Evolutionary conservation across 345 rosid species (phyloP).

Genomic region (Carallia pectinifolia): DNA sequence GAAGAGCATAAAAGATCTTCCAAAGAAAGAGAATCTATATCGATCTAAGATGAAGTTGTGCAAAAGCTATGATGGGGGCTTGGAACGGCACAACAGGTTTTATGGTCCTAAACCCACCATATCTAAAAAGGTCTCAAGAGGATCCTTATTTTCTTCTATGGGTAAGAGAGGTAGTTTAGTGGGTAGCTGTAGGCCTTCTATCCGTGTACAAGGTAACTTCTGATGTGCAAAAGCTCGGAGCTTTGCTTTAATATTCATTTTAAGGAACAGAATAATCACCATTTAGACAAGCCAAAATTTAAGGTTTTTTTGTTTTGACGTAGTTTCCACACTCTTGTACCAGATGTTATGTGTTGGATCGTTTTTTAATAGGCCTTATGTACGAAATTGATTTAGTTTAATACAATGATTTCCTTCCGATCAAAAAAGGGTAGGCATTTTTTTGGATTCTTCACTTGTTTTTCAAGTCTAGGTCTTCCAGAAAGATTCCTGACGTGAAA

Average conservation of each 20-base stretch:
- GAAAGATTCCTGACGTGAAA: too few species aligned
- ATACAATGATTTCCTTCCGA: too few species aligned
- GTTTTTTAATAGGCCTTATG: too few species aligned
- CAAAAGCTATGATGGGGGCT: slow-evolving; percentile 43
- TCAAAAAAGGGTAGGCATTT: too few species aligned
- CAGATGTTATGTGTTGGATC: too few species aligned
- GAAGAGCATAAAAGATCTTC: slow-evolving; percentile 46
- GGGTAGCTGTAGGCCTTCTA: not conserved
- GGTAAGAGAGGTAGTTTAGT: not conserved
- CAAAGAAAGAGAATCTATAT: slow-evolving; percentile 33
- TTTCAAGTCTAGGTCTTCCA: too few species aligned
- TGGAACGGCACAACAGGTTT: slow-evolving; percentile 30
- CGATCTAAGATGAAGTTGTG: slow-evolving; percentile 45
- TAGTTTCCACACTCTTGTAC: too few species aligned
- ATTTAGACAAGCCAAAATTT: too few species aligned
- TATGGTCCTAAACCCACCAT: slow-evolving; percentile 43
- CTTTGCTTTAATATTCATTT: not conserved
- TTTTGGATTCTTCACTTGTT: too few species aligned
- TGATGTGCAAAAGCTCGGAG: not conserved
- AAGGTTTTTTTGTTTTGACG: too few species aligned
- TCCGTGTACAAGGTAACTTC: not conserved
- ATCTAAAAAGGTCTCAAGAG: slow-evolving; percentile 50
- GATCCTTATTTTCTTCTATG: slow-evolving; percentile 36
- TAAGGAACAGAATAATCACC: not conserved
- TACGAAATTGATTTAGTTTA: too few species aligned